phyloP scores from a whole-genome alignment of 1,284 basidiomycete species.

The Dichomitus squalens region DNA sequence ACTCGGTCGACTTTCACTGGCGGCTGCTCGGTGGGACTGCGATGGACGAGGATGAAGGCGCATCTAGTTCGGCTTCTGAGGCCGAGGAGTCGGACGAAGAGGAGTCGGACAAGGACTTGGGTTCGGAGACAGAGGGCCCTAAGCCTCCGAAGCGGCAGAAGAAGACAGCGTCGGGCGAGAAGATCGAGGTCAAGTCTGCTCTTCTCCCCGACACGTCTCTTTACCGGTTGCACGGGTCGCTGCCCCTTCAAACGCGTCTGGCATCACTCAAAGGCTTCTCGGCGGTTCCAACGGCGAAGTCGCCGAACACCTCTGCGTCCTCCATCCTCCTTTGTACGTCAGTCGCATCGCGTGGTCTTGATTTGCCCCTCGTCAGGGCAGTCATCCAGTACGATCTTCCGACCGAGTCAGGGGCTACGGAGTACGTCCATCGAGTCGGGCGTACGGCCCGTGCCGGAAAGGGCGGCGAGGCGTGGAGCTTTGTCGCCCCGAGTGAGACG shows the following conservation, averaged over 20 bases:
- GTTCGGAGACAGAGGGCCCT: conserved; percentile 34
- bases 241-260: conserved; percentile 82
- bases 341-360: conserved; percentile 97
- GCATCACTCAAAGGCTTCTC: conserved; percentile 85
- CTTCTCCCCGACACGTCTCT: conserved; percentile 84
- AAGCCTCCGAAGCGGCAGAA: conserved; percentile 19
- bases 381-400: conserved; percentile 98
- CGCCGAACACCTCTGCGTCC: conserved; percentile 37
- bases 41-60: conserved; percentile 58
- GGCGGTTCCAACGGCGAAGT: conserved; percentile 39
- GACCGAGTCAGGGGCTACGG: conserved; percentile 94
- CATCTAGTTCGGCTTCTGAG: conserved; percentile 26
- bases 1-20: conserved; percentile 98
- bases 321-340: conserved; percentile 94
- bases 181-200: conserved; percentile 64
- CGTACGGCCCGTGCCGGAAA: conserved; percentile 95
- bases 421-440: conserved; percentile 97
- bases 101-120: conserved; percentile 12
- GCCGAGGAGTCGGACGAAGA: conserved; percentile 25
- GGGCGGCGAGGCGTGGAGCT: conserved; percentile 89
- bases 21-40: conserved; percentile 76
- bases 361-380: conserved; percentile 91
- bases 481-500: conserved; percentile 85
- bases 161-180: conserved; percentile 34
- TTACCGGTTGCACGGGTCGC: conserved; percentile 93